Base-by-base conservation (phyloP, 2,329 filamentous ascomycete genomes). In the Penicillium sumatraense region DNA sequence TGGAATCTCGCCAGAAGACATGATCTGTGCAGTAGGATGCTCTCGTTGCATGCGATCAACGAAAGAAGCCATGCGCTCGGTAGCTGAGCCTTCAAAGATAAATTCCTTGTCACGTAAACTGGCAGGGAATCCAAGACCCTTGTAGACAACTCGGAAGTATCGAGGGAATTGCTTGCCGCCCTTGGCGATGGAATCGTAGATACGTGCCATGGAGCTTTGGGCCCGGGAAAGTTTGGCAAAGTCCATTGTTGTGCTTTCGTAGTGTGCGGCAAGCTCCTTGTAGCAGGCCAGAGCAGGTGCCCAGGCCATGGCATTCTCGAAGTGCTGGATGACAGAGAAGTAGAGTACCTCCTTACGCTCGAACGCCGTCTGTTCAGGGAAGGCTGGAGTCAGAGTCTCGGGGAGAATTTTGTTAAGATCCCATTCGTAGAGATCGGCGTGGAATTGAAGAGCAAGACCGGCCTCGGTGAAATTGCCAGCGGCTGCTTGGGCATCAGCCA, bases 301-400 rank as follows among this genome's bases (percentile, higher is more conserved):
- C 93, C 93, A 98, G 0, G 91, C 91, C 70, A 91, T 89, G n/a
- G 92, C 93, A 57, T 96, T 91, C 69, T 98, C 93, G 61, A 95
- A 97, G 70, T 93, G 83, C 72, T 93, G 92, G 71, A 98, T 96
- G 83, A 98, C 96, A 63, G 92, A 86, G 67, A 97, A 96, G 75
- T 96, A 97, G 47, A 98, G 83, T 33, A 86, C 83, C 74, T 98
- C 95, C 72, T 96, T 96, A 35, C 93, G 88, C 66, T 98, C 93
- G 67, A 98, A 98, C 1, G 90, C 86, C 0, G 89, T 89, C 72
- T 98, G 93, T 9, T 88, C 83, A 0, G 91, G 90, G 70, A 96
- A 89, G n/a, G 81, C 77, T 0, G 92, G 93, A 42, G 93, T 92
- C 0, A 78, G 68, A 9, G 96, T 76, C 1, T 89, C 84, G 0